Conservation (phyloP, 345 rosid genomes). For the Aurinia saxatilis region DNA sequence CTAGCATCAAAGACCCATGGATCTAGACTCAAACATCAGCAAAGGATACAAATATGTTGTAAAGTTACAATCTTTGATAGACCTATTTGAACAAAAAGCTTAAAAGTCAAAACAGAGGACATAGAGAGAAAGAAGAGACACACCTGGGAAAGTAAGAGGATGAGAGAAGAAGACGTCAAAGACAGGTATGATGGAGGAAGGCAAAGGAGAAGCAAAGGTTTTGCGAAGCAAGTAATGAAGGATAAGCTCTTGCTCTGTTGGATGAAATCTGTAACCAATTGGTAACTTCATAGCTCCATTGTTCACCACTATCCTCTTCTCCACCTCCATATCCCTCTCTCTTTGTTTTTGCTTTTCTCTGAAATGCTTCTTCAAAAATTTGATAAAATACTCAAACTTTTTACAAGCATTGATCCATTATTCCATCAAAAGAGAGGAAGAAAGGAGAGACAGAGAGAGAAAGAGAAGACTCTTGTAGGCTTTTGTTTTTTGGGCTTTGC, state of each 20-base stretch:
- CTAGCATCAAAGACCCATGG: neutral
- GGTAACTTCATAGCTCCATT: slow-evolving; percentile 57
- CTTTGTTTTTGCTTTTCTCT: neutral
- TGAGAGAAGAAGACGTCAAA: slow-evolving; percentile 54
- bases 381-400: neutral
- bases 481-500: slow-evolving; percentile 18
- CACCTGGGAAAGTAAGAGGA: slow-evolving; percentile 76
- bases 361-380: neutral
- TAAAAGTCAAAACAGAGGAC: neutral
- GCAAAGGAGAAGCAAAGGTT: slow-evolving; percentile 47
- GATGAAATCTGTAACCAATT: slow-evolving; percentile 72
- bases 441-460: neutral
- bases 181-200: slow-evolving; percentile 71
- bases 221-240: slow-evolving; percentile 74
- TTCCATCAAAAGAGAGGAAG: slow-evolving; percentile 1
- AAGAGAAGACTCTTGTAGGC: slow-evolving; percentile 10
- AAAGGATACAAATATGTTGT: neutral
- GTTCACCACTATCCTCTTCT: slow-evolving; percentile 23
- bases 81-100: neutral
- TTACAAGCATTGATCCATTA: slow-evolving; percentile 17
- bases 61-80: slow-evolving; percentile 9
- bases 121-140: slow-evolving; percentile 8
- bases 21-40: slow-evolving; percentile 4
- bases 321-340: slow-evolving; percentile 36
- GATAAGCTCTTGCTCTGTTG: slow-evolving; percentile 83